A percentile compares a stretch with the other conserved stretches of the same genome.
Evolutionary conservation across 352 stramenopile genomes (phyloP).

Genomic region (Thraustochytrium sp.): DNA sequence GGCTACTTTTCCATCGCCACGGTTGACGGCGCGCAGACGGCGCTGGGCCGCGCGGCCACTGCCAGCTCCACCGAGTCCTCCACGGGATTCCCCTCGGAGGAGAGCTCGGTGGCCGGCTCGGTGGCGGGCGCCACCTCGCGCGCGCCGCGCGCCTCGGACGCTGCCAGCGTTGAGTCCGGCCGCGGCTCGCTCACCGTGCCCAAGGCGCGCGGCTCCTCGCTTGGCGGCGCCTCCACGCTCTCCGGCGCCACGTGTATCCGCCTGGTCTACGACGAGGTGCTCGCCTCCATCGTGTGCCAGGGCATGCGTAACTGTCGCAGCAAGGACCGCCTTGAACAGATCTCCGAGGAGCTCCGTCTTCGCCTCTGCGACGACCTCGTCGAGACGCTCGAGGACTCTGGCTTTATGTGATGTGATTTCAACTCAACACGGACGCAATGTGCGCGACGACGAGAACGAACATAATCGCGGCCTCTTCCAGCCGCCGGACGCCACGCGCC

Average conservation of each 20-base stretch:
- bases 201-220: background rate
- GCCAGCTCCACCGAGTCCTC: background rate
- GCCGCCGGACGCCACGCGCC: too few relatives aligned
- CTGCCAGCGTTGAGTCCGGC: background rate
- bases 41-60: background rate
- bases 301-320: background rate
- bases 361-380: background rate
- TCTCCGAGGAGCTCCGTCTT: background rate
- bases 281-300: background rate
- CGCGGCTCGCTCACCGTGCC: background rate
- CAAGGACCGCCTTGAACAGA: background rate
- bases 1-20: background rate
- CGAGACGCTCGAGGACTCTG: background rate
- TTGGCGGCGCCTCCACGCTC: background rate
- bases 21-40: background rate
- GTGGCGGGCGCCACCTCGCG: background rate
- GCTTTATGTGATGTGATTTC: conserved; percentile 16
- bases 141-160: background rate
- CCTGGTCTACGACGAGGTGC: background rate
- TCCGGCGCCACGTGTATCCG: background rate
- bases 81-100: background rate
- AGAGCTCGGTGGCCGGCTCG: background rate
- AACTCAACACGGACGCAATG: too few relatives aligned
- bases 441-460: too few relatives aligned
- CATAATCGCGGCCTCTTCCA: too few relatives aligned